Percentiles rank a stretch among this genome's conserved stretches.
Conservation (phyloP, 116 monocot species). For the Posidonia oceanica region DNA sequence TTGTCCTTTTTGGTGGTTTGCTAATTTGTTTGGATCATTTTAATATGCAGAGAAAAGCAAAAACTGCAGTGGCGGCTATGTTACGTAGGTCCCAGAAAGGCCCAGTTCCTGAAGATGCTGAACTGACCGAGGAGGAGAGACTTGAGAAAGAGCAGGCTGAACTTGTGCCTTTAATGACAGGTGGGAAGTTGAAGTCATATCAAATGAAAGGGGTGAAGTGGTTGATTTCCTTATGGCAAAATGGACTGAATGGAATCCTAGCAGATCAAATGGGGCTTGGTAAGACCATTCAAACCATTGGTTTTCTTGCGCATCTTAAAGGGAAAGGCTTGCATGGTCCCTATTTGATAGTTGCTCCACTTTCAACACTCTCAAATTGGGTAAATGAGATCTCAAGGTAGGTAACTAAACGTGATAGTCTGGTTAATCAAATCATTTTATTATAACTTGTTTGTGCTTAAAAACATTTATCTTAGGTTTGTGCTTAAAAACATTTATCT, state of each 20-base stretch:
- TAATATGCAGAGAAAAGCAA: conserved; percentile 51
- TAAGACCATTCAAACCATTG: conserved; percentile 95
- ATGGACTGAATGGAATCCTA: conserved; percentile 93
- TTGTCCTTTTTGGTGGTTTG: too few relatives aligned
- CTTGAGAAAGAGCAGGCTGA: conserved; percentile 65
- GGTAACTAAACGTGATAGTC: neutral
- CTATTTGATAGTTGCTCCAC: conserved; percentile 86
- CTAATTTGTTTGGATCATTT: too few relatives aligned
- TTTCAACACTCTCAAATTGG: conserved; percentile 98
- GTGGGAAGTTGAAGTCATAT: conserved; percentile 85
- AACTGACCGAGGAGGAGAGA: conserved; percentile 58
- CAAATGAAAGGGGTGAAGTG: conserved; percentile 95
- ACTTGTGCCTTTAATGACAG: conserved; percentile 89
- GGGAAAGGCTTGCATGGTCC: conserved; percentile 89
- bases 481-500: conserved; percentile 12
- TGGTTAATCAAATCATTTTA: neutral
- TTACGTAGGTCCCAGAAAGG: conserved; percentile 54
- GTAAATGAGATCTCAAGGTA: conserved; percentile 78
- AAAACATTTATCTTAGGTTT: conserved; percentile 38
- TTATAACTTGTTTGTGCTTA: neutral
- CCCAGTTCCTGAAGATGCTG: conserved; percentile 42
- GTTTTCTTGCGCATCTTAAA: conserved; percentile 91
- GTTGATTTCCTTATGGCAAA: conserved; percentile 95
- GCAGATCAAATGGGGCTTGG: conserved; percentile 99
- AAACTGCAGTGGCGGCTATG: conserved; percentile 91